phyloP scores from a whole-genome alignment of 2,329 filamentous ascomycete genomes.

The Cephalotrichum gorgonifer region DNA sequence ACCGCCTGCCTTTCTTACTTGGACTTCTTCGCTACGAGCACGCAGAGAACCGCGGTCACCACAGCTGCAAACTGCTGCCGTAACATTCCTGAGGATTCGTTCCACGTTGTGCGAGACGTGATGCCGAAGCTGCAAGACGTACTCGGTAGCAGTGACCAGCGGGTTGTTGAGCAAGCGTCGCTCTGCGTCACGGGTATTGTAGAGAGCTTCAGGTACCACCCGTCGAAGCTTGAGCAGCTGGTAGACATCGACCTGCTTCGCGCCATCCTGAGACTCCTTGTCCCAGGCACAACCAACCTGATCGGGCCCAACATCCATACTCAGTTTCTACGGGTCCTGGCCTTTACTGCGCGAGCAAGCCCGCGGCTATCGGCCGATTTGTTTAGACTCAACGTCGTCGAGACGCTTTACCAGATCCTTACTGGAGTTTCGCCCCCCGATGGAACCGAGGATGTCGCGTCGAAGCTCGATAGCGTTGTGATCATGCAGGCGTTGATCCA shows the following conservation, averaged over 20 bases:
- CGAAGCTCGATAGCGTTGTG: constrained; percentile 88
- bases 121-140: constrained; percentile 94
- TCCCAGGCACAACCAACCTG: constrained; percentile 90
- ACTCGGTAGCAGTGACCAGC: constrained; percentile 83
- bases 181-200: constrained; percentile 92
- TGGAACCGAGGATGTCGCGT: constrained; percentile 65
- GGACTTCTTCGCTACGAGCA: constrained; percentile 96
- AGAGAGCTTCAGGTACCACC: constrained; percentile 88
- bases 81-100: constrained; percentile 90
- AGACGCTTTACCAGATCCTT: constrained; percentile 93
- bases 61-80: constrained; percentile 97
- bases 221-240: constrained; percentile 81
- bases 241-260: constrained; percentile 80
- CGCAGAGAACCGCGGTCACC: constrained; percentile 90
- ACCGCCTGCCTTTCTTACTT: constrained; percentile 93
- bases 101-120: constrained; percentile 81
- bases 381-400: constrained; percentile 92
- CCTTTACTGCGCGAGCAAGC: constrained; percentile 83
- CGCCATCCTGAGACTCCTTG: constrained; percentile 73
- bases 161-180: constrained; percentile 93
- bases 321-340: constrained; percentile 84
- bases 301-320: constrained; percentile 94
- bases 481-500: constrained; percentile 99
- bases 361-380: constrained; percentile 79
- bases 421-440: constrained; percentile 88